phyloP scores from a whole-genome alignment of 1,284 basidiomycete genomes.

The Porodaedalea pini region DNA sequence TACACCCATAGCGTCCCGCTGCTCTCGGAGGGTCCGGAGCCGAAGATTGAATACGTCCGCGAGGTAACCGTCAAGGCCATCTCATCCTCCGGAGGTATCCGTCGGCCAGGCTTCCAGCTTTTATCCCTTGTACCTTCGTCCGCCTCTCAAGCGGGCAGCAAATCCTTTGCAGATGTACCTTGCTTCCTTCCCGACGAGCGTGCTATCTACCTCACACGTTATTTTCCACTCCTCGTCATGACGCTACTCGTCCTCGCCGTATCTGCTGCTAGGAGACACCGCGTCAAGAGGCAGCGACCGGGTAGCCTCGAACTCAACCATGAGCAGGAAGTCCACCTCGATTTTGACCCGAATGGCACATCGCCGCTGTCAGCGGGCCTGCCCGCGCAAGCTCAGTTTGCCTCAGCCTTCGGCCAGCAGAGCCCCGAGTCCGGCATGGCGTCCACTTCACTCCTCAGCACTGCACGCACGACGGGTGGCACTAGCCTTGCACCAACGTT shows the following conservation, averaged over 20 bases:
- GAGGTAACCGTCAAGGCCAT: constrained; percentile 82
- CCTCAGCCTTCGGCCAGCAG: not conserved
- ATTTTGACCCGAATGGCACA: not conserved
- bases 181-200: constrained; percentile 71
- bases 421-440: not conserved
- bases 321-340: not conserved
- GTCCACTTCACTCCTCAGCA: not conserved
- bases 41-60: constrained; percentile 34
- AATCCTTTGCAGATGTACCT: constrained; percentile 37
- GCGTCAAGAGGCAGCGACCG: not conserved
- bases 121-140: constrained; percentile 53
- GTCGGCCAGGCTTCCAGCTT: constrained; percentile 80
- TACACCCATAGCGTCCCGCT: constrained; percentile 48
- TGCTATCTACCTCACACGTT: constrained; percentile 56
- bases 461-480: not conserved
- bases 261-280: constrained; percentile 20
- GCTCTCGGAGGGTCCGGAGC: constrained; percentile 24
- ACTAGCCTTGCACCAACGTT: not conserved
- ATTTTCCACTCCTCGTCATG: constrained; percentile 49
- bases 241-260: constrained; percentile 35
- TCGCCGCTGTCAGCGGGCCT: not conserved
- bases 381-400: not conserved
- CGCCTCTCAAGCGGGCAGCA: constrained; percentile 24
- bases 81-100: constrained; percentile 75
- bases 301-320: not conserved